Evolutionary conservation across 305 asterid genomes (phyloP), one percentile per base, ranked within the genome.

Genomic region (Solanum hybrid): DNA sequence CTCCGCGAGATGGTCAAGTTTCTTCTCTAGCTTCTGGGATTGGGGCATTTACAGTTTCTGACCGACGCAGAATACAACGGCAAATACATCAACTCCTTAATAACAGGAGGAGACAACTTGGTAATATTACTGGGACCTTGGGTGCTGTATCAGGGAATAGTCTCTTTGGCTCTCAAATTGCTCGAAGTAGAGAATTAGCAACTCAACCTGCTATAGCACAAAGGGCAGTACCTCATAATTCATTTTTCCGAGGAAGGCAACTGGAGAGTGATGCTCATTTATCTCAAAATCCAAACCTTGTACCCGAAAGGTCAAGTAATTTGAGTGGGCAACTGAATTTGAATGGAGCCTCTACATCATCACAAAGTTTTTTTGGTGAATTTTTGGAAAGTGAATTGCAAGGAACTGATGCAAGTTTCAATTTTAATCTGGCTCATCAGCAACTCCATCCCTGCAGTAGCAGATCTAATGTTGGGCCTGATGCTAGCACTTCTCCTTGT

Each of bases 41-140:
- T 10, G 97, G 92, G 80, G 98, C 96, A 38, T 88, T 87, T 72
- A 95, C 99, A 78, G 91, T 96, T 80, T 91, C 86, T 16, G 98
- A 91, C 79, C 94, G 99, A 88, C 95, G 98, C 69, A 90, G 98
- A 89, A 95, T 96, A 90, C 98, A 96, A 81, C 92, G 94, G 51
- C 96, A 92, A 93, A 96, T 96, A 93, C 96, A 94, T 24, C 94
- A 94, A 10, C 72, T 96, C 79, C 91, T 93, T 88, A 92, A 91
- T 90, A 90, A 24, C 89, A 93, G 98, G 92, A 91, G 89, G 90
- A 93, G 98, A 90, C 96, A 89, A 27, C 56, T 87, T 32, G 95
- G 81, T 72, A 46, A 93, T 40, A 37, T 75, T 46, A 77, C 81
- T 81, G 92, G 85, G 88, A 8, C 89, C 29, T 64, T 66, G 38